Percentiles rank a stretch among this genome's conserved stretches.
These are phyloP conservation scores for Tricholoma sp. DNA, from an alignment of 768 basidiomycete species.

Conservation along the genomic window DNA sequence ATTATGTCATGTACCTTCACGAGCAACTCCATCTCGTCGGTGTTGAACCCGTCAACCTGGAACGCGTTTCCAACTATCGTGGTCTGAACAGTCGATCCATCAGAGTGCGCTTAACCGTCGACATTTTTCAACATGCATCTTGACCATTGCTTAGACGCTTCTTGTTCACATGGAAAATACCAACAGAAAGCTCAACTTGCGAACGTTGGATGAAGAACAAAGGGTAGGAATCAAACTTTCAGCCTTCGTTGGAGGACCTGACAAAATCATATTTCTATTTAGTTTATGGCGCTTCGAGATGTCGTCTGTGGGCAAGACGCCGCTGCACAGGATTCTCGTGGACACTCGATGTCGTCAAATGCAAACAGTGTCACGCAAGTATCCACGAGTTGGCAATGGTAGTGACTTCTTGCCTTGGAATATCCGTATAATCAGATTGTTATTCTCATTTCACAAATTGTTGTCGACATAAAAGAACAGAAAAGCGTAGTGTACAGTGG, in stretches of 20 bases:
- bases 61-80: constrained; percentile 45
- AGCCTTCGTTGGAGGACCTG: neutral
- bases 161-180: constrained; percentile 66
- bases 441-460: neutral
- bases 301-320: constrained; percentile 16
- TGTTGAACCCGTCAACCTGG: constrained; percentile 38
- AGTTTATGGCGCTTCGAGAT: constrained; percentile 26
- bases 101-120: constrained; percentile 34
- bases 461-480: neutral
- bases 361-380: neutral
- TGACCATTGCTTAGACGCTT: constrained; percentile 42
- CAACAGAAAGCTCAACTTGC: constrained; percentile 43
- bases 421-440: neutral
- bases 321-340: constrained; percentile 10
- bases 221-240: constrained; percentile 32
- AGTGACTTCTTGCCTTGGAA: neutral
- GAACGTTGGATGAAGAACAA: constrained; percentile 50
- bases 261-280: neutral
- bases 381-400: neutral
- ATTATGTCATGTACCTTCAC: constrained; percentile 63
- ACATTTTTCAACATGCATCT: neutral
- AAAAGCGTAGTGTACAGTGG: neutral
- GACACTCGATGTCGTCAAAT: neutral
- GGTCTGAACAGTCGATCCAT: constrained; percentile 63
- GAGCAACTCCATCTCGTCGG: constrained; percentile 52